phyloP scores from a whole-genome alignment of 148 eudicot genomes.

The Nepenthes mirabilis region DNA sequence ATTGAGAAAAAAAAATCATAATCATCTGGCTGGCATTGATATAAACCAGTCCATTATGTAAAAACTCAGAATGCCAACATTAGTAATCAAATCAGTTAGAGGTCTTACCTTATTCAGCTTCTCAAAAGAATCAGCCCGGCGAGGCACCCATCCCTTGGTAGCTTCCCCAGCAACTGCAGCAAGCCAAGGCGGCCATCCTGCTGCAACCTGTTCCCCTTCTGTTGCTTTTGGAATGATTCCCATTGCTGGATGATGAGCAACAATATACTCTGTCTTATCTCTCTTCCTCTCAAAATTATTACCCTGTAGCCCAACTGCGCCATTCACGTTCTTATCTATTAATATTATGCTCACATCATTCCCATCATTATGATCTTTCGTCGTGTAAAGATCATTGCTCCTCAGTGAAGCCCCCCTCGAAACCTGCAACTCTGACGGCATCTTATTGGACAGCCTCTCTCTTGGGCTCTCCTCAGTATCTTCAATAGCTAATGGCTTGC shows the following conservation, averaged over 20 bases:
- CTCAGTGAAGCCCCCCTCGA: conserved; percentile 31
- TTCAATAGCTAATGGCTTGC: conserved; percentile 59
- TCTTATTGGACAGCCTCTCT: conserved; percentile 41
- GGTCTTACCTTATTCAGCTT: conserved; percentile 62
- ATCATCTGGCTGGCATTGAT: too few relatives aligned
- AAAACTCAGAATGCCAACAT: too few relatives aligned
- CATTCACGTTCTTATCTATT: conserved; percentile 58
- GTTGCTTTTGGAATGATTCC: conserved; percentile 38
- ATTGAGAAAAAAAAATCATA: too few relatives aligned
- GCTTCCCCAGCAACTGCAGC: conserved; percentile 82
- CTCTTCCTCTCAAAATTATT: conserved; percentile 44
- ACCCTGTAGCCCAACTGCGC: conserved; percentile 25
- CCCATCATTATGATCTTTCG: conserved; percentile 19
- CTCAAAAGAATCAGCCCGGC: conserved; percentile 82
- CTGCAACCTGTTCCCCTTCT: conserved; percentile 73
- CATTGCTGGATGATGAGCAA: conserved; percentile 30
- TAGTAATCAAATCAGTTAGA: too few relatives aligned
- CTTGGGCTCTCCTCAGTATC: conserved; percentile 60
- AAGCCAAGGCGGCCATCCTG: conserved; percentile 89
- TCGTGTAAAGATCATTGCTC: conserved; percentile 40
- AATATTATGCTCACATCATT: conserved; percentile 49
- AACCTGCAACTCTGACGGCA: conserved; percentile 20
- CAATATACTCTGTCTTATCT: conserved; percentile 21
- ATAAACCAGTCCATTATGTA: too few relatives aligned
- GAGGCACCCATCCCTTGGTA: conserved; percentile 70